Conservation (phyloP, 805 yeast species). For the Tetrapisispora pingtungensis region DNA sequence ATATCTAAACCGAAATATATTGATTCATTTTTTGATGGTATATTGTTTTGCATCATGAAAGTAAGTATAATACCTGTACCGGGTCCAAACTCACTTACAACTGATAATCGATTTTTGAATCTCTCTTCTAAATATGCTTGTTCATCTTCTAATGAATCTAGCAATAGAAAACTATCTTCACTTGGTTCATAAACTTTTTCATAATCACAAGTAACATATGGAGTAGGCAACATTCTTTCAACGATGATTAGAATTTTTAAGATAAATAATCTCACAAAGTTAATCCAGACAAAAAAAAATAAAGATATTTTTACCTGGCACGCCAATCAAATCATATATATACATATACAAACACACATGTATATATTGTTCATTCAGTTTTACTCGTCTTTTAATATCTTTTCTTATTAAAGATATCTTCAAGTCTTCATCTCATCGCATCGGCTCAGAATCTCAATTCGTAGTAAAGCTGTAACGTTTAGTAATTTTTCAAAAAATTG, state of each 20-base stretch:
- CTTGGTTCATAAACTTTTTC: constrained; percentile 88
- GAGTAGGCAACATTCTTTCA: constrained; percentile 69
- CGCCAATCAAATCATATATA: no score
- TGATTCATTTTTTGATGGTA: constrained; percentile 35
- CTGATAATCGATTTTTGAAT: constrained; percentile 32
- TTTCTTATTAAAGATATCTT: no score
- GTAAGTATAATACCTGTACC: constrained; percentile 88
- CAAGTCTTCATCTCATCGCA: not conserved
- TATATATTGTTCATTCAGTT: no score
- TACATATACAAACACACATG: no score
- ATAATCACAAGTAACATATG: constrained; percentile 49
- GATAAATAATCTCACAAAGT: no score
- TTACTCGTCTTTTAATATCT: no score
- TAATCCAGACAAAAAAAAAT: no score
- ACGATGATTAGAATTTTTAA: not conserved
- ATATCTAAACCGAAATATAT: constrained; percentile 65
- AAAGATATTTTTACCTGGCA: no score
- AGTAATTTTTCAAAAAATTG: no score
- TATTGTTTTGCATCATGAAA: constrained; percentile 48
- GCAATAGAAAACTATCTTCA: constrained; percentile 78
- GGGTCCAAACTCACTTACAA: constrained; percentile 77
- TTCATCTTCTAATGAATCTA: constrained; percentile 71
- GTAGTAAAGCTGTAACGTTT: no score
- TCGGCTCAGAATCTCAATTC: no score
- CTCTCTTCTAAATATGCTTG: constrained; percentile 25